Evolutionary conservation across 495 filamentous ascomycete species (phyloP).

Genomic region (Zalerion maritima): DNA sequence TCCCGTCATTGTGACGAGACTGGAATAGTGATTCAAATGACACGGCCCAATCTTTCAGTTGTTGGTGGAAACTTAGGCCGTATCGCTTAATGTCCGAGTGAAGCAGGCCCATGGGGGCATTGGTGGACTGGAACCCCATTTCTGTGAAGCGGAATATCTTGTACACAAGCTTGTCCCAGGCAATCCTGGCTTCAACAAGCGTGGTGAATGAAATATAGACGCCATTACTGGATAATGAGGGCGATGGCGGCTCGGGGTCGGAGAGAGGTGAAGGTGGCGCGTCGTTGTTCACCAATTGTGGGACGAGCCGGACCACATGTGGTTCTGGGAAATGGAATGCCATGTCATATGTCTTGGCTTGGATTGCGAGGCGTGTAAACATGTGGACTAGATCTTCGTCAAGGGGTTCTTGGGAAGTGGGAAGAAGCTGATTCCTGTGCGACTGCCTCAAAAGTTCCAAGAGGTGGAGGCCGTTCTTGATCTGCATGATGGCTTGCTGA

Average conservation of each 20-base stretch:
- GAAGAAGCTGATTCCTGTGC: slow-evolving; percentile 21
- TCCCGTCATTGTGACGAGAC: slow-evolving; percentile 29
- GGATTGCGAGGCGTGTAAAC: slow-evolving; percentile 41
- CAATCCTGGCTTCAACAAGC: slow-evolving; percentile 30
- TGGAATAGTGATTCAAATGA: slow-evolving; percentile 36
- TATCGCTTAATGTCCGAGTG: slow-evolving; percentile 29
- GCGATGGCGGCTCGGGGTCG: slow-evolving; percentile 30
- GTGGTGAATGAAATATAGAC: too few relatives aligned
- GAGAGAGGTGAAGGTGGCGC: slow-evolving; percentile 25
- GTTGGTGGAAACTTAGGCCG: slow-evolving; percentile 24
- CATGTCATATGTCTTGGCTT: slow-evolving; percentile 46
- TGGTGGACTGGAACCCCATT: slow-evolving; percentile 29
- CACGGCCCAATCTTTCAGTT: slow-evolving; percentile 34
- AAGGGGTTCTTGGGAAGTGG: slow-evolving; percentile 29
- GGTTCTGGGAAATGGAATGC: slow-evolving; percentile 45
- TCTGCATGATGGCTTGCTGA: slow-evolving; percentile 30
- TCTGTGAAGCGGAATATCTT: slow-evolving; percentile 39
- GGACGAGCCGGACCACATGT: slow-evolving; percentile 35
- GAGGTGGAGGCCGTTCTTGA: slow-evolving; percentile 30
- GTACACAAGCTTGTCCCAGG: slow-evolving; percentile 36
- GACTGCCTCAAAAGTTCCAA: slow-evolving; percentile 28
- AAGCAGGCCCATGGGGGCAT: slow-evolving; percentile 32
- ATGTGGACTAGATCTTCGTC: slow-evolving; percentile 43
- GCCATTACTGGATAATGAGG: too few relatives aligned
- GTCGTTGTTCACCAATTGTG: slow-evolving; percentile 11